Evolutionary conservation across 371 early-diverging fungal genomes (phyloP).

Genomic region (Catenaria anguillulae): DNA sequence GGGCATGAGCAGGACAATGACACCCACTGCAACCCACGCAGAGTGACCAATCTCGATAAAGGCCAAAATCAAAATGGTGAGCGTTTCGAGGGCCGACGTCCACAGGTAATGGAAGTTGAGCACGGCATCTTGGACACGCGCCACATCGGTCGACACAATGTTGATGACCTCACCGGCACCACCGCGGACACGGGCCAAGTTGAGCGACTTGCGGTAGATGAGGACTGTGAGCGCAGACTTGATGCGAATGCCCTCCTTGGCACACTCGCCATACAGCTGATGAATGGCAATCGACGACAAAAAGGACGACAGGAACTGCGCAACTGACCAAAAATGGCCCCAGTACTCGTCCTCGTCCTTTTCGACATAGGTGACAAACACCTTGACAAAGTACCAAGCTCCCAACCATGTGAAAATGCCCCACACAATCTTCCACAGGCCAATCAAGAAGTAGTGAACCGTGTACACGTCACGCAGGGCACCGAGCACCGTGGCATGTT

Average conservation of each 20-base stretch:
- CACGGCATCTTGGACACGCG: conserved; percentile 41
- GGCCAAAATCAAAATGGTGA: conserved; percentile 27
- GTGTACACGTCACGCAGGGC: conserved; percentile 35
- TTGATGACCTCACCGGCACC: conserved; percentile 9
- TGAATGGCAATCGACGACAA: conserved; percentile 36
- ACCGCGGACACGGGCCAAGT: conserved; percentile 33
- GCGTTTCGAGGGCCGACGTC: conserved; percentile 46
- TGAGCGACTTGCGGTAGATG: conserved; percentile 47
- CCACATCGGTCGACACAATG: conserved; percentile 10
- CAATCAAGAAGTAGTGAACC: conserved; percentile 28
- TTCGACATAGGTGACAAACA: conserved; percentile 8
- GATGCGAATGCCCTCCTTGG: conserved; percentile 39
- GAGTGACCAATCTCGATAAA: conserved; percentile 31
- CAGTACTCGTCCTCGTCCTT: conserved; percentile 6
- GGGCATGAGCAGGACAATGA: conserved; percentile 43
- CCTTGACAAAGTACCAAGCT: conserved; percentile 11
- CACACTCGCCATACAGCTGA: conserved; percentile 37
- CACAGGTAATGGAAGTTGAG: conserved; percentile 52
- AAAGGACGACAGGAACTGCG: conserved; percentile 25
- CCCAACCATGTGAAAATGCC: conserved; percentile 33
- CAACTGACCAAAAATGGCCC: conserved; percentile 32
- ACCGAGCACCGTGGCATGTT: conserved; percentile 15
- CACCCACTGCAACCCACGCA: conserved; percentile 35
- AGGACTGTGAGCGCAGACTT: conserved; percentile 43
- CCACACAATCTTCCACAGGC: conserved; percentile 44